Evolutionary conservation across 306 rosid genomes (phyloP).

Genomic region (Sicyos edulis): DNA sequence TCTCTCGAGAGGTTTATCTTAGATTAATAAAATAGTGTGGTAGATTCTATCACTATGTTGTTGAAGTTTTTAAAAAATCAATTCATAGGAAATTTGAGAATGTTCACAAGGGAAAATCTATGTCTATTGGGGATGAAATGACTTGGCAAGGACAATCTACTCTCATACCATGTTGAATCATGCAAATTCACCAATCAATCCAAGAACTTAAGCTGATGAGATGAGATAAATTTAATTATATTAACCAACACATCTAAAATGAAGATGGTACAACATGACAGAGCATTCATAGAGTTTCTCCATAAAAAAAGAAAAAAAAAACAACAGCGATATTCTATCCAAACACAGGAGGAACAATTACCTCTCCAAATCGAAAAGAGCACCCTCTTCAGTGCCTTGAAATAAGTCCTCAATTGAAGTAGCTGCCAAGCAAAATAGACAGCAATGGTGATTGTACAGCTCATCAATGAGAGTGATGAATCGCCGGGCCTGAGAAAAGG

Average conservation of each 20-base stretch:
- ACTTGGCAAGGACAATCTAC: no score
- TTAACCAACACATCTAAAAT: background rate
- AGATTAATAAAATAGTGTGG: no score
- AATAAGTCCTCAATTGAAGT: constrained; percentile 80
- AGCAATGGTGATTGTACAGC: constrained; percentile 85
- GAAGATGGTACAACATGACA: background rate
- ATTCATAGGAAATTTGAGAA: no score
- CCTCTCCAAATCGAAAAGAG: constrained; percentile 96
- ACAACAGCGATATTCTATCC: constrained; percentile 1
- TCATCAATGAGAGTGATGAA: constrained; percentile 90
- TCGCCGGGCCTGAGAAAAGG: constrained; percentile 64
- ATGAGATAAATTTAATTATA: no score
- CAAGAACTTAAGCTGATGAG: no score
- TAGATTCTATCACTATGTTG: no score
- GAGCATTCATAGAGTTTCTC: background rate
- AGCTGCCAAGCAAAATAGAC: constrained; percentile 72
- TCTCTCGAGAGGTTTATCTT: no score
- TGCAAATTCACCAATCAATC: no score
- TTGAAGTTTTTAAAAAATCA: no score
- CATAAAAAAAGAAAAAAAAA: background rate
- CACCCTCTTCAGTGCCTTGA: constrained; percentile 93
- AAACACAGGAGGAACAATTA: constrained; percentile 24
- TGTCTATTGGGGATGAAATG: no score
- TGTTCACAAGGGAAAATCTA: no score
- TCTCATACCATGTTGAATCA: no score